Evolutionary conservation across 768 basidiomycete species (phyloP), one percentile per base, ranked within the genome.

Genomic region (Phanerodontia chrysosporium): DNA sequence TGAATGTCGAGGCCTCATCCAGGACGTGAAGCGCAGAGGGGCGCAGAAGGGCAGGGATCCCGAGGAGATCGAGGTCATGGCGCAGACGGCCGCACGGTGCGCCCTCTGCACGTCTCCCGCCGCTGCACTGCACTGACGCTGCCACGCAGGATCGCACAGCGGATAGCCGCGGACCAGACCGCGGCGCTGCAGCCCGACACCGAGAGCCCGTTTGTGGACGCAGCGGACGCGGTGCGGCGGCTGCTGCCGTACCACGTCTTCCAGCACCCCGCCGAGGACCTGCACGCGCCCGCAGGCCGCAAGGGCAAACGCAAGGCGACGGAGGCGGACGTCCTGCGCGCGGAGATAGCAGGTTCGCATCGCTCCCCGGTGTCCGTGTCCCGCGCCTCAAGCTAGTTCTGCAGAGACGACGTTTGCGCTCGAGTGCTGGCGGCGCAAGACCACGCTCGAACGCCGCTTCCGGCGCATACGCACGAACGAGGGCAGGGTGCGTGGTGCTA

Each of bases 161-260:
- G 52, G 21, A 53, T 91, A 51, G 79, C 79, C 1, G 73, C 78
- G 35, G 90, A 93, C 70, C 90, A 91, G 55, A 73, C 76, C 42
- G 73, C 78, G 16, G 82, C 81, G 16, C 64, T 83, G 51, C 78
- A 83, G 53, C 89, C 89, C 39, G 86, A 92, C 63, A 77, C 81
- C 36, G 87, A 91, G 51, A 78, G 83, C 0, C 85, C 90, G 1
- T 93, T 93, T 64, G 61, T 65, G 14, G 83, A 89, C 65, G 71
- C 76, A 9, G 66, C 72, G 5, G 91, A 93, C 67, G 86, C 78
- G 2, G 76, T 91, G 24, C 79, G 82, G n/a, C 80, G 90, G 51
- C 76, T 93, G 22, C 75, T 92, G 22, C 90, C 91, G 0, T 92
- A 90, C 65, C 91, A 93, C 66, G 72, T 92, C 51, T 90, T 86